Percentiles rank a stretch among this genome's conserved stretches.
Evolutionary conservation across 176 grass and related monocot genomes (phyloP).

Genomic region (Poa annua): DNA sequence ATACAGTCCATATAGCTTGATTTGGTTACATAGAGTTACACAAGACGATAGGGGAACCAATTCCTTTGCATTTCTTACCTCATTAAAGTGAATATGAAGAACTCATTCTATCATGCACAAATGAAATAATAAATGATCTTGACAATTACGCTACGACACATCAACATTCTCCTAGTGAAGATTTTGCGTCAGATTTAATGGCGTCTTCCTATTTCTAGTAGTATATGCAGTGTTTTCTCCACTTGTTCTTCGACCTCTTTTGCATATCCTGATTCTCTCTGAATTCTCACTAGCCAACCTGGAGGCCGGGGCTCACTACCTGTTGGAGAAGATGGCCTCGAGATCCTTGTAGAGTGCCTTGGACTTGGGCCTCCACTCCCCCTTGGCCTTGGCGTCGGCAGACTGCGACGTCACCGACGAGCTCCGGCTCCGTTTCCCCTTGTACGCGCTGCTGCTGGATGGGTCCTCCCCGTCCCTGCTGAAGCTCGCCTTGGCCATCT

Average conservation of each 20-base stretch:
- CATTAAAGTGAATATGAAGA: background rate
- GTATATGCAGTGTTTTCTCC: constrained; percentile 15
- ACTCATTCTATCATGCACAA: background rate
- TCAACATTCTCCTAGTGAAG: background rate
- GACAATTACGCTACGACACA: constrained; percentile 13
- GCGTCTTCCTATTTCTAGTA: constrained; percentile 9
- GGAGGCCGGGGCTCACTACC: constrained; percentile 29
- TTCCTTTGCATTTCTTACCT: background rate
- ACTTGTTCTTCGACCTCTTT: background rate
- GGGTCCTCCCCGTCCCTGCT: constrained; percentile 59
- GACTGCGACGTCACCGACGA: constrained; percentile 53
- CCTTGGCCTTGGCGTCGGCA: constrained; percentile 56
- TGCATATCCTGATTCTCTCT: background rate
- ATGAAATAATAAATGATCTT: background rate
- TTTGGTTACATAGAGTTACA: too few relatives aligned
- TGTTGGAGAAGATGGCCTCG: constrained; percentile 82
- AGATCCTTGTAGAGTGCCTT: constrained; percentile 71
- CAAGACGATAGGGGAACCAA: background rate
- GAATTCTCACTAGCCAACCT: background rate
- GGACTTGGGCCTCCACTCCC: constrained; percentile 54
- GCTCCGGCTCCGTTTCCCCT: constrained; percentile 50
- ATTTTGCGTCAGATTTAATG: constrained; percentile 8
- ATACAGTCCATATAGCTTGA: too few relatives aligned
- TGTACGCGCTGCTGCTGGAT: constrained; percentile 59
- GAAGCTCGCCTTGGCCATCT: constrained; percentile 91